These are phyloP conservation scores for Beauveria scarabaeidicola DNA, from an alignment of 2,329 filamentous ascomycete genomes.

Conservation along the genomic window DNA sequence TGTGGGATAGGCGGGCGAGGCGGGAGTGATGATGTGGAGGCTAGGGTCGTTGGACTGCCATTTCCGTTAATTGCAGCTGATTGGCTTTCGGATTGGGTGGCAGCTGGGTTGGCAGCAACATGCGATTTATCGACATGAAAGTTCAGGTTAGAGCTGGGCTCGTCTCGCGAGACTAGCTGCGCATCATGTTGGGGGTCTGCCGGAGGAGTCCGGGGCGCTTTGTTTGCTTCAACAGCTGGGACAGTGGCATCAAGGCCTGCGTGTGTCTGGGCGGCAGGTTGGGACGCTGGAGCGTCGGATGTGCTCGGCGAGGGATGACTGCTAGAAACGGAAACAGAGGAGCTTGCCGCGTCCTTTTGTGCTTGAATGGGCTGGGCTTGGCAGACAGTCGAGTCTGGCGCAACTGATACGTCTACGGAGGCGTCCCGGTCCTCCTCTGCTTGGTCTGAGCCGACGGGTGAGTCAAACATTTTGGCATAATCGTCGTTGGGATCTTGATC, in stretches of 20 bases:
- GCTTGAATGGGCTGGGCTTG: slow-evolving; percentile 29
- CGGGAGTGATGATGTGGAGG: slow-evolving; percentile 36
- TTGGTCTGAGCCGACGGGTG: slow-evolving; percentile 31
- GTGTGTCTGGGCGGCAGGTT: slow-evolving; percentile 6
- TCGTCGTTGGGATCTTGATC: slow-evolving; percentile 34
- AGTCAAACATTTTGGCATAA: slow-evolving; percentile 44
- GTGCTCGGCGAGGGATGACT: slow-evolving; percentile 18
- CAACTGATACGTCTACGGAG: slow-evolving; percentile 30
- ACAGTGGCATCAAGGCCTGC: slow-evolving; percentile 5
- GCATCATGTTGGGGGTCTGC: background rate
- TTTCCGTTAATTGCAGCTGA: slow-evolving; percentile 20
- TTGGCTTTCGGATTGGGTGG: slow-evolving; percentile 19
- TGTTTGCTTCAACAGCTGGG: background rate
- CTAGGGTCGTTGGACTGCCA: slow-evolving; percentile 24
- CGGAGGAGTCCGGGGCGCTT: background rate
- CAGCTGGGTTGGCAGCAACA: slow-evolving; percentile 14
- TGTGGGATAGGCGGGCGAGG: slow-evolving; percentile 36
- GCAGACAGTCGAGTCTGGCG: slow-evolving; percentile 34
- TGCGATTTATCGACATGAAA: slow-evolving; percentile 22
- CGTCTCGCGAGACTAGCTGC: background rate
- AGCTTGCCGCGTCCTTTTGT: slow-evolving; percentile 18
- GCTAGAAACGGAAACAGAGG: slow-evolving; percentile 22
- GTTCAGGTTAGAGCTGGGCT: background rate
- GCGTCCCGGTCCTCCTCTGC: slow-evolving; percentile 26
- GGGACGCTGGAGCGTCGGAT: slow-evolving; percentile 12